phyloP scores from a whole-genome alignment of 140 eudicot species.

The Stevia rebaudiana region DNA sequence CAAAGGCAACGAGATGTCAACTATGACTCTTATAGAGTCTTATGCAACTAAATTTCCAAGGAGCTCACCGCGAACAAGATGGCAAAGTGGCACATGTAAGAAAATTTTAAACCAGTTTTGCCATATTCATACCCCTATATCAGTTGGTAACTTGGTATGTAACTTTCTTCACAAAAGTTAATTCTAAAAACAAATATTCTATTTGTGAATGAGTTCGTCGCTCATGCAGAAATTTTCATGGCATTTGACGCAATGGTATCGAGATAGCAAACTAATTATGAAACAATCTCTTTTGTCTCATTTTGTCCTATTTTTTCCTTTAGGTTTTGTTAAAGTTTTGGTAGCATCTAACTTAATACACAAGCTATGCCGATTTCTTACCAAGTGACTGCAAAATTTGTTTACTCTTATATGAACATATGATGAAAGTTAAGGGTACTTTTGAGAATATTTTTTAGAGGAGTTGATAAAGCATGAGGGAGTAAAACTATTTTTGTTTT shows the following conservation, averaged over 20 bases:
- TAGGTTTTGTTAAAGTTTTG: neutral
- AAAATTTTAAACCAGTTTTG: neutral
- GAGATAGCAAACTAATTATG: neutral
- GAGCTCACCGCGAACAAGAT: neutral
- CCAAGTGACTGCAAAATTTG: neutral
- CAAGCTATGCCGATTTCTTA: neutral
- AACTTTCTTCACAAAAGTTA: neutral
- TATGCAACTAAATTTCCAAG: neutral
- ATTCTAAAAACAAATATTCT: neutral
- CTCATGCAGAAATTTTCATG: neutral
- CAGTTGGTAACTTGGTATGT: neutral
- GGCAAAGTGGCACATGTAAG: neutral
- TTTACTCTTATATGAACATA: neutral
- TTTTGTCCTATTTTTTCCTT: neutral
- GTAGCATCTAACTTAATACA: neutral
- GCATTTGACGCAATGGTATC: neutral
- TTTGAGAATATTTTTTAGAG: neutral
- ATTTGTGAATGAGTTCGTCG: neutral
- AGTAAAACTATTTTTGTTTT: constrained; percentile 1
- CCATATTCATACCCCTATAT: neutral
- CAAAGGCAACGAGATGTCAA: neutral
- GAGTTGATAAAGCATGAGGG: neutral
- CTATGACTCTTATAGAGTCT: neutral
- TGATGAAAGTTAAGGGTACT: constrained; percentile 7
- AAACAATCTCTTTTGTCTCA: neutral